Evolutionary conservation across 2,329 filamentous ascomycete species (phyloP).

Genomic region (Alternaria sp.): DNA sequence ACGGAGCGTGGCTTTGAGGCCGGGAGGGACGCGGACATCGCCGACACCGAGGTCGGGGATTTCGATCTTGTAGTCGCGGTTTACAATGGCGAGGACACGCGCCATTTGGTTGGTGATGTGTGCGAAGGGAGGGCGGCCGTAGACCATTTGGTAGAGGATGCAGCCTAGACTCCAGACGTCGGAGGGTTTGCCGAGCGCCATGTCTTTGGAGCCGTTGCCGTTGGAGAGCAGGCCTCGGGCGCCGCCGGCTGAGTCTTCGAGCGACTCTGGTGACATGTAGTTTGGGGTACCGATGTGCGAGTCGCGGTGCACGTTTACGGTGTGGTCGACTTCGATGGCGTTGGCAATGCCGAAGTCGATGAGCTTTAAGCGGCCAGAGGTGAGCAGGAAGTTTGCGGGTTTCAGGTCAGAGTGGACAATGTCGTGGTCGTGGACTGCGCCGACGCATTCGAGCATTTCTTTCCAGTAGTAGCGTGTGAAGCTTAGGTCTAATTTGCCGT

Average conservation of each 20-base stretch:
- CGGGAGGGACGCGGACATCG: constrained; percentile 61
- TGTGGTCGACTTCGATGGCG: constrained; percentile 93
- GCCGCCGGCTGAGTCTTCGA: constrained; percentile 81
- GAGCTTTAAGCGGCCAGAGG: constrained; percentile 87
- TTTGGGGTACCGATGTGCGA: constrained; percentile 95
- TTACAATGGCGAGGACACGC: constrained; percentile 85
- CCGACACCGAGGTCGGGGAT: constrained; percentile 75
- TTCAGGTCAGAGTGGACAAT: constrained; percentile 98
- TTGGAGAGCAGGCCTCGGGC: constrained; percentile 51
- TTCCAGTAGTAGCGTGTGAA: constrained; percentile 99
- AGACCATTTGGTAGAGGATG: constrained; percentile 97
- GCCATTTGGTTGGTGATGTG: constrained; percentile 89
- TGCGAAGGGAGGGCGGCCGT: constrained; percentile 93
- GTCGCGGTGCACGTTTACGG: constrained; percentile 96
- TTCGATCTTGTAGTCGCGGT: constrained; percentile 75
- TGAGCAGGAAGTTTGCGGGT: constrained; percentile 94
- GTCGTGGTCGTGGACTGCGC: constrained; percentile 85
- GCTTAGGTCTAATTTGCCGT: constrained; percentile 74
- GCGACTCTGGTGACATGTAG: constrained; percentile 96
- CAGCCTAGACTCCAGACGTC: constrained; percentile 97
- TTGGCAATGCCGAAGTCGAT: constrained; percentile 99
- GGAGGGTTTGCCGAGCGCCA: constrained; percentile 94
- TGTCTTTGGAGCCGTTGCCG: constrained; percentile 67
- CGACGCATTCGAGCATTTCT: constrained; percentile 96
- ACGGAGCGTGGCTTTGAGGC: constrained; percentile 62